Evolutionary conservation across 495 filamentous ascomycete genomes (phyloP).

Genomic region (Penicillium lividum): DNA sequence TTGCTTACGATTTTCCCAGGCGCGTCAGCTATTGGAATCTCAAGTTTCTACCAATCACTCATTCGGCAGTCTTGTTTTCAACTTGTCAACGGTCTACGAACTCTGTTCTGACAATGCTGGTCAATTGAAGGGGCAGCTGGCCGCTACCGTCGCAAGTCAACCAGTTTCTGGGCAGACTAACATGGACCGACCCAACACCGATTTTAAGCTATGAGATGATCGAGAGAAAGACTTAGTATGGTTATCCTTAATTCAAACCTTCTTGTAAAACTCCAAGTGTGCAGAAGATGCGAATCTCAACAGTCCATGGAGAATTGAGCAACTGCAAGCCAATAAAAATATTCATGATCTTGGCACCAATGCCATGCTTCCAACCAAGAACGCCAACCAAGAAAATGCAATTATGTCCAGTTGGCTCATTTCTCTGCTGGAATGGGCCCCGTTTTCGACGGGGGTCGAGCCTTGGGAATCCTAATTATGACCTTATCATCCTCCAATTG

Average conservation of each 20-base stretch:
- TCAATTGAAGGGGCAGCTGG: slow-evolving; percentile 65
- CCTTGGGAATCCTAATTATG: slow-evolving; percentile 63
- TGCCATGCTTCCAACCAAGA: slow-evolving; percentile 17
- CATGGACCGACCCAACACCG: slow-evolving; percentile 68
- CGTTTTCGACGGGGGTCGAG: slow-evolving; percentile 27
- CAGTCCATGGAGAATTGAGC: slow-evolving; percentile 12
- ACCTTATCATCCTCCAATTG: slow-evolving; percentile 67
- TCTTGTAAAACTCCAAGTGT: slow-evolving; percentile 19
- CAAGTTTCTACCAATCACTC: slow-evolving; percentile 60
- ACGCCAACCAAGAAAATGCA: slow-evolving; percentile 18
- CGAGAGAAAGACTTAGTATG: slow-evolving; percentile 9
- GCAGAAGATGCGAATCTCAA: slow-evolving; percentile 2
- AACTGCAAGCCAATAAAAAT: slow-evolving; percentile 14
- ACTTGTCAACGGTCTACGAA: slow-evolving; percentile 88
- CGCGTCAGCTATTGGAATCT: slow-evolving; percentile 60
- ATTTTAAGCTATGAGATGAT: slow-evolving; percentile 71
- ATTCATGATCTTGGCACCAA: slow-evolving; percentile 12
- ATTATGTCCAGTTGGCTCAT: slow-evolving; percentile 11
- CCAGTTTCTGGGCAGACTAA: slow-evolving; percentile 48
- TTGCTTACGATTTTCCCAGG: slow-evolving; percentile 33
- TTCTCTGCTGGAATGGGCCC: slow-evolving; percentile 22
- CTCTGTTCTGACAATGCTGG: slow-evolving; percentile 77
- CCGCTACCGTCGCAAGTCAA: slow-evolving; percentile 64
- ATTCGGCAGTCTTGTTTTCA: slow-evolving; percentile 81
- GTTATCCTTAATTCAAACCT: slow-evolving; percentile 17